Evolutionary conservation across 1,284 basidiomycete species (phyloP), one percentile per base, ranked within the genome.

Genomic region (Anthracocystis walkeri): DNA sequence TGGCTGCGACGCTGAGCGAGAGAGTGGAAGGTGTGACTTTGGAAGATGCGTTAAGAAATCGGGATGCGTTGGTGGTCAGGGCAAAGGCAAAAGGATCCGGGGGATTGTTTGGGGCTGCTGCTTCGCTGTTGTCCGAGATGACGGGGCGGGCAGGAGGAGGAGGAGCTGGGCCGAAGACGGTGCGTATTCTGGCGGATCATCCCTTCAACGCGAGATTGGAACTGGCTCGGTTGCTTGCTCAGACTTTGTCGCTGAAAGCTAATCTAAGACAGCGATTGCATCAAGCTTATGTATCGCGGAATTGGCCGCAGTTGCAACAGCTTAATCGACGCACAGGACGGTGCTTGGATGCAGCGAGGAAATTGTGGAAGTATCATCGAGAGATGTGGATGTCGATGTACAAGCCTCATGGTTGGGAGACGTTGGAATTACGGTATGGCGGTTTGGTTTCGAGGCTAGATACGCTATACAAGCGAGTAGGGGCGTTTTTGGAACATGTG

Each of bases 371-470:
- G 18, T 78, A 83, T 20, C 86, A 86, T 59, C 76, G 85, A 25
- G 75, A 72, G 46, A 56, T 85, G 52, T 85, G 84, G 84, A 82
- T 82, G 84, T 64, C 50, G 21, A 78, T 75, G 74, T 79, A 80
- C 53, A 80, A 83, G 48, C 80, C 77, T 18, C 85, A 84, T 54
- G 85, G 84, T 0, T 86, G 82, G 79, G 85, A 86, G 65, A 79
- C 81, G 16, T 65, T 86, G 27, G 86, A 86, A 21, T 56, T 86
- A 41, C 67, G 86, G 1, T 86, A 86, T 45, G 86, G 86, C 16
- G 86, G 85, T 0, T 59, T 86, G 40, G 61, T 73, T 14, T 60
- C 82, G 1, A 72, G 86, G 3, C 62, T 86, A 29, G 84, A 86
- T 21, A 86, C 85, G 44, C 80, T 86, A 66, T 75, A 85, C 42